A percentile compares a stretch with the other conserved stretches of the same genome.
Evolutionary conservation across 2,329 filamentous ascomycete species (phyloP).

Genomic region (Penicillium crustosum): DNA sequence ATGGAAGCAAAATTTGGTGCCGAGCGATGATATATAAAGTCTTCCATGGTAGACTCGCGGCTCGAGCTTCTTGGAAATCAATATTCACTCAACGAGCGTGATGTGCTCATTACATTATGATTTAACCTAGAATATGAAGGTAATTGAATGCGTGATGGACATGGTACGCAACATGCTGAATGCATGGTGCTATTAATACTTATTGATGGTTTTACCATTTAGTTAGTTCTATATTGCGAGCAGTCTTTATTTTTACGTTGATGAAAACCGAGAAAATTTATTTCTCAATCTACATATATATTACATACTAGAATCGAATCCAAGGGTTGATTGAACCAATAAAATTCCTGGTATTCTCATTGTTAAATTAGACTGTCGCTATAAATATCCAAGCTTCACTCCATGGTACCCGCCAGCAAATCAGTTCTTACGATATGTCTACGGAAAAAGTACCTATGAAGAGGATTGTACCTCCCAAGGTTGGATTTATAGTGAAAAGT

Average conservation of each 20-base stretch:
- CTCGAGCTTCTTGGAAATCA: neutral
- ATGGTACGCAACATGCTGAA: neutral
- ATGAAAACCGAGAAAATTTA: neutral
- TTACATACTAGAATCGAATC: neutral
- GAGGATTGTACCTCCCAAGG: neutral
- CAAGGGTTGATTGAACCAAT: neutral
- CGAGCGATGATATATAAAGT: neutral
- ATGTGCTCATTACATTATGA: neutral
- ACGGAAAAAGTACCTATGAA: neutral
- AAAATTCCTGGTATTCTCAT: too few species aligned
- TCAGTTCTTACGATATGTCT: neutral
- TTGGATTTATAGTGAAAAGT: neutral
- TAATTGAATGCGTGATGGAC: neutral
- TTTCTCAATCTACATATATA: too few species aligned
- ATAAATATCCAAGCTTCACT: neutral
- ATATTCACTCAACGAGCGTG: neutral
- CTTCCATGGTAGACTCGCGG: neutral
- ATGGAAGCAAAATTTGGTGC: neutral
- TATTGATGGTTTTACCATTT: neutral
- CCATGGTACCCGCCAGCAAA: neutral
- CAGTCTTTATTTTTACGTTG: neutral
- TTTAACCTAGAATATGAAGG: neutral
- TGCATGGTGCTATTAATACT: neutral
- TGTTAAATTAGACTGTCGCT: neutral
- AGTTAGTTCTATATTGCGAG: too few species aligned